Percentiles rank a stretch among this genome's conserved stretches.
Evolutionary conservation across 371 early-diverging fungal species (phyloP).

Genomic region (Rhizopus sp.): DNA sequence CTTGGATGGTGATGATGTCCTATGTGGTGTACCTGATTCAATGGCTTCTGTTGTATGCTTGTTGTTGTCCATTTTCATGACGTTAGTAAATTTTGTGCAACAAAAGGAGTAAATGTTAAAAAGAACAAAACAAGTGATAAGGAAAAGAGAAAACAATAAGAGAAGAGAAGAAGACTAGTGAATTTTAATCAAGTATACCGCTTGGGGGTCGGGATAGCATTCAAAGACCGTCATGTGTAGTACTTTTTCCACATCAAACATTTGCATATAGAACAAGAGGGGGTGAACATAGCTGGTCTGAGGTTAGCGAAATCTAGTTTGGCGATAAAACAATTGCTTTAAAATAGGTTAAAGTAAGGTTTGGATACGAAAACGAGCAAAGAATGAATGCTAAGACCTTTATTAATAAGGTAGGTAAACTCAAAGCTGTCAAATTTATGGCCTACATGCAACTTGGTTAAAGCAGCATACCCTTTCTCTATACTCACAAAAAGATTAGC

Average conservation of each 20-base stretch:
- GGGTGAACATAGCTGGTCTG: constrained; percentile 22
- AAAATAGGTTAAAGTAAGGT: not conserved
- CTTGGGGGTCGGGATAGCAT: not conserved
- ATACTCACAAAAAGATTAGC: constrained; percentile 14
- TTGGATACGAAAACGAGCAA: not conserved
- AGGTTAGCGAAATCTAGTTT: constrained; percentile 23
- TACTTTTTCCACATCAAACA: not conserved
- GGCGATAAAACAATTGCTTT: not conserved
- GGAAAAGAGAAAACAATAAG: not conserved
- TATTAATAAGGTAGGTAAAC: constrained; percentile 2
- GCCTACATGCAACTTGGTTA: constrained; percentile 4
- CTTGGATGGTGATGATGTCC: constrained; percentile 2
- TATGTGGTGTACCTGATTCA: not conserved
- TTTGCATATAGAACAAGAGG: constrained; percentile 2
- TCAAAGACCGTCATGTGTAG: constrained; percentile 23
- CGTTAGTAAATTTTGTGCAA: constrained; percentile 19
- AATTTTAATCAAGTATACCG: not conserved
- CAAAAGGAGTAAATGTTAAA: not conserved
- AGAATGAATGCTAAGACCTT: not conserved
- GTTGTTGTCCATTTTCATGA: constrained; percentile 19
- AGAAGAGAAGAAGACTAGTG: not conserved
- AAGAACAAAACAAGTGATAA: not conserved
- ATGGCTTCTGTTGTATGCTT: not conserved
- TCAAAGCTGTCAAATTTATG: not conserved
- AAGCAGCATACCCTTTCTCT: constrained; percentile 8